Evolutionary conservation across 2,329 filamentous ascomycete genomes (phyloP).

Genomic region (Taxawa tesnikishii): DNA sequence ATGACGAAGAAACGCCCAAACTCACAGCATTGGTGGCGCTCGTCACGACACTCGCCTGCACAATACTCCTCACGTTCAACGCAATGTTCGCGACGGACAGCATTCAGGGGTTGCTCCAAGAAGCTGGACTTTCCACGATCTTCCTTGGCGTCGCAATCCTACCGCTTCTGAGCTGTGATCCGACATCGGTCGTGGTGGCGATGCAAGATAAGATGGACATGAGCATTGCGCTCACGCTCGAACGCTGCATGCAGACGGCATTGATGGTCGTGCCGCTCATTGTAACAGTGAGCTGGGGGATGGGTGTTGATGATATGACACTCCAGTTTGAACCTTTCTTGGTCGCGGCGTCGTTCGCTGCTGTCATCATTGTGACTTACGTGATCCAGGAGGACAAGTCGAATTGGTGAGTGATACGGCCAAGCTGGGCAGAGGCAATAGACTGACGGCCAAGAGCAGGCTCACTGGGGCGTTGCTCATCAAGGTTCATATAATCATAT

Average conservation of each 20-base stretch:
- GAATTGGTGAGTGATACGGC: no score
- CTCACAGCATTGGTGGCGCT: conserved; percentile 62
- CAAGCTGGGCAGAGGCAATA: no score
- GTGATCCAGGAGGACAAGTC: conserved; percentile 39
- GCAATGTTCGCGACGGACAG: conserved; percentile 52
- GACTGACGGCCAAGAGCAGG: no score
- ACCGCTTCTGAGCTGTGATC: conserved; percentile 43
- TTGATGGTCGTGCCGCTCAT: conserved; percentile 48
- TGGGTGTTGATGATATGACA: conserved; percentile 46
- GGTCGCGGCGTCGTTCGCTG: conserved; percentile 52
- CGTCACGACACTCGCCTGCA: conserved; percentile 57
- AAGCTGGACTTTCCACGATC: no score
- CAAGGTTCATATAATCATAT: no score
- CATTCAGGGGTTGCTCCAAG: conserved; percentile 29
- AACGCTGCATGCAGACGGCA: conserved; percentile 53
- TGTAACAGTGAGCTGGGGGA: conserved; percentile 50
- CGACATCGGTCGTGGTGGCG: conserved; percentile 47
- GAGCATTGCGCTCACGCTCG: conserved; percentile 52
- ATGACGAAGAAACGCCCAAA: conserved; percentile 59
- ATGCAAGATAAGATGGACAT: conserved; percentile 58
- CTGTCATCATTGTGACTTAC: conserved; percentile 46
- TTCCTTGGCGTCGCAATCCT: no score
- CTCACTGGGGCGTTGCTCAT: no score
- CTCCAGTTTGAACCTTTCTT: conserved; percentile 83
- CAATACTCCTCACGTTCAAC: conserved; percentile 68